A percentile compares a stretch with the other conserved stretches of the same genome.
Evolutionary conservation across 768 basidiomycete species (phyloP).

Genomic region (Lactifluus piperatus): DNA sequence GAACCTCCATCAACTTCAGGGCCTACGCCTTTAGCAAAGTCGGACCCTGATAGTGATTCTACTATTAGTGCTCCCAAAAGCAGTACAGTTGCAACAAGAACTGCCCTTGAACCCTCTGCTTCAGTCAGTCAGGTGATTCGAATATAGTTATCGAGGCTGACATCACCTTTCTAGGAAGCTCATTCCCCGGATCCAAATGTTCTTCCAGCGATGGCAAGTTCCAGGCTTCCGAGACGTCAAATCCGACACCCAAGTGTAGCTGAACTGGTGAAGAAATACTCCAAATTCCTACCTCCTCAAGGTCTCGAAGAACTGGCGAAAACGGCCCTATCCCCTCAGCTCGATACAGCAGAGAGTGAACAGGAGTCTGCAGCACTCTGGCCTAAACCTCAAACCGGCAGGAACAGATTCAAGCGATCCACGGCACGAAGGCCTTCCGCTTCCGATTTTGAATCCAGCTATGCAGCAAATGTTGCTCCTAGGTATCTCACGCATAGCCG

Average conservation of each 20-base stretch:
- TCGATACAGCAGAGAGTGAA: conserved; percentile 68
- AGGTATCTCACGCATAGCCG: conserved; percentile 48
- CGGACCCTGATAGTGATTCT: conserved; percentile 75
- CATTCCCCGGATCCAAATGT: conserved; percentile 8
- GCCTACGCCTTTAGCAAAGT: conserved; percentile 28
- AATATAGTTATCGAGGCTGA: background rate
- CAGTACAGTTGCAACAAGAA: conserved; percentile 1
- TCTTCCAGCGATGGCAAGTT: conserved; percentile 29
- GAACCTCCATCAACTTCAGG: background rate
- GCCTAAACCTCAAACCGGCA: conserved; percentile 31
- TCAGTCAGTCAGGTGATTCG: conserved; percentile 17
- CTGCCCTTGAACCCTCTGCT: background rate
- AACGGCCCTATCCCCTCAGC: conserved; percentile 52
- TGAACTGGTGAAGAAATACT: conserved; percentile 76
- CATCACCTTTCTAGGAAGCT: background rate
- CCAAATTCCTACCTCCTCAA: conserved; percentile 64
- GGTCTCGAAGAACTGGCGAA: conserved; percentile 64
- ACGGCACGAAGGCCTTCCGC: conserved; percentile 47
- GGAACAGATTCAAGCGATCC: conserved; percentile 45
- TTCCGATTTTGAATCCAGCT: conserved; percentile 87
- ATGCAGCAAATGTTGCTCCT: conserved; percentile 87
- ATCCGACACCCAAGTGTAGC: conserved; percentile 61
- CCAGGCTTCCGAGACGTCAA: conserved; percentile 56
- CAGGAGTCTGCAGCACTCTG: conserved; percentile 45
- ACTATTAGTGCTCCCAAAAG: conserved; percentile 57